Percentiles rank a stretch among this genome's conserved stretches.
phyloP scores from a whole-genome alignment of 306 rosid genomes.

The Gillenia trifoliata region DNA sequence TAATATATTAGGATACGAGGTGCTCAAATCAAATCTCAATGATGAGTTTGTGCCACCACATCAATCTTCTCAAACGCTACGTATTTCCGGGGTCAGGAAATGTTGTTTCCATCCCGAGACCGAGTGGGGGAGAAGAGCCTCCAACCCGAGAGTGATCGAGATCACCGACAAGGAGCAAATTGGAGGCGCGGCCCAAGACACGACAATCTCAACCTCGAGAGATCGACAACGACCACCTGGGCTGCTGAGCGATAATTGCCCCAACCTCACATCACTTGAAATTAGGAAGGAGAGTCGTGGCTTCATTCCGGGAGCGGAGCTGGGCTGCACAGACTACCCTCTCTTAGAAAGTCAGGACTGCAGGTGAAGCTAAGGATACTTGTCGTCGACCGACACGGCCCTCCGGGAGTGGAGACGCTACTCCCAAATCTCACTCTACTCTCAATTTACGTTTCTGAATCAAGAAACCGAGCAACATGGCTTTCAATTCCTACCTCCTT shows the following conservation, averaged over 20 bases:
- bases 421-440: conserved; percentile 7
- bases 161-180: background rate
- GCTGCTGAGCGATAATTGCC: background rate
- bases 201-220: conserved; percentile 12
- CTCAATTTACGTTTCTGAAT: background rate
- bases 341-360: background rate
- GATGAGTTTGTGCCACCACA: background rate
- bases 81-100: background rate
- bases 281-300: background rate
- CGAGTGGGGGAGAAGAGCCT: background rate
- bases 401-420: background rate
- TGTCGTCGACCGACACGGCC: background rate
- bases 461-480: conserved; percentile 1
- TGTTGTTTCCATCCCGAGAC: background rate
- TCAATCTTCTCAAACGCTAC: background rate
- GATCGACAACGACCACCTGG: background rate
- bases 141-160: too few species aligned
- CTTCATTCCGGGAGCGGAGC: background rate
- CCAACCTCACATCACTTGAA: conserved; percentile 10
- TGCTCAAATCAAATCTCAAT: background rate
- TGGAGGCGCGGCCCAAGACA: background rate
- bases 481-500: conserved; percentile 6
- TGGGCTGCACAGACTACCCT: conserved; percentile 19
- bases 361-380: background rate
- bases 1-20: accelerated